A percentile compares a stretch with the other conserved stretches of the same genome.
Evolutionary conservation across 306 rosid species (phyloP).

Genomic region (Dalbergia cultrata): DNA sequence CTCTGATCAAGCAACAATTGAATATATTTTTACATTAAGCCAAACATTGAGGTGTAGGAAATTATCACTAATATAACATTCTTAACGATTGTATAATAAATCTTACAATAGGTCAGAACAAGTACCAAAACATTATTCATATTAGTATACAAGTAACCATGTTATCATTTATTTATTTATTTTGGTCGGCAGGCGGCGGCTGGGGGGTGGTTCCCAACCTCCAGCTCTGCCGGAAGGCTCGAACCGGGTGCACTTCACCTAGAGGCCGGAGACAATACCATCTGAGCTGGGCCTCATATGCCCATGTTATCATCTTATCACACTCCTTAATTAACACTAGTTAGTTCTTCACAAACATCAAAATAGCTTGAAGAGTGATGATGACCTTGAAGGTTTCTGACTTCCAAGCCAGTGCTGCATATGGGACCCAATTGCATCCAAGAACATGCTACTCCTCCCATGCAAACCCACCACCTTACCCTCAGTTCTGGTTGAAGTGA

Average conservation of each 20-base stretch:
- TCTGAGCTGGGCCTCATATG: neutral
- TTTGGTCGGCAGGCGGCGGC: no score
- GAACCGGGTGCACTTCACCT: no score
- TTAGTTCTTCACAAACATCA: conserved; percentile 40
- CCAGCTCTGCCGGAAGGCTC: no score
- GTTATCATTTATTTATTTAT: no score
- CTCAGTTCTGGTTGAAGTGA: conserved; percentile 87
- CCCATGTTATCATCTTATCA: neutral
- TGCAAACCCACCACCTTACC: conserved; percentile 94
- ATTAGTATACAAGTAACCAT: neutral
- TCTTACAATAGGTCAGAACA: neutral
- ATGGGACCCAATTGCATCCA: conserved; percentile 94
- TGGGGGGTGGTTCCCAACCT: no score
- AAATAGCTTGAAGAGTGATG: conserved; percentile 69
- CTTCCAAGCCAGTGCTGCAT: conserved; percentile 97
- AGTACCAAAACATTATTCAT: neutral
- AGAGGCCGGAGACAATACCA: no score
- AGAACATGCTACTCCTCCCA: conserved; percentile 84
- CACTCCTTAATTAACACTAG: neutral
- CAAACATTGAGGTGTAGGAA: conserved; percentile 6
- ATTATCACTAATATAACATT: neutral
- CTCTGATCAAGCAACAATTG: neutral
- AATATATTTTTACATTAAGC: neutral
- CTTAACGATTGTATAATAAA: neutral
- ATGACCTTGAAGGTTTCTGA: conserved; percentile 64